Evolutionary conservation across 2,329 filamentous ascomycete species (phyloP).

Genomic region (Colletotrichum acutatum): DNA sequence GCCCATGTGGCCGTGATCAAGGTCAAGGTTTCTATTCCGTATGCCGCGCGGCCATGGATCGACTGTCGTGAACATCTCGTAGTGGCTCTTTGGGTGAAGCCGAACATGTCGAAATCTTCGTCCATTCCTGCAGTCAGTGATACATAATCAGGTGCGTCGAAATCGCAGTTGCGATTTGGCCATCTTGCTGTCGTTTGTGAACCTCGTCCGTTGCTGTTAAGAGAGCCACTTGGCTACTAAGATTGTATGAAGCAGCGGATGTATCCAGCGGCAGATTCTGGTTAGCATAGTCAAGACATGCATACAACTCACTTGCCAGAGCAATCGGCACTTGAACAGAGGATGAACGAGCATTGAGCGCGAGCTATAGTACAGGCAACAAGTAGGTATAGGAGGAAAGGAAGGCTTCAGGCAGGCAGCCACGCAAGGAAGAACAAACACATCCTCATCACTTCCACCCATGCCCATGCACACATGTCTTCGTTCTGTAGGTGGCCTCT

Average conservation of each 20-base stretch:
- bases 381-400: conserved; percentile 36
- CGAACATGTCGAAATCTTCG: too few relatives aligned
- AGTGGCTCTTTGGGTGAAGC: not conserved
- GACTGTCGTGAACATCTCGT: not conserved
- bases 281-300: not conserved
- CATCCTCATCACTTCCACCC: conserved; percentile 28
- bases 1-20: not conserved
- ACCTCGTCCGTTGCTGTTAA: not conserved
- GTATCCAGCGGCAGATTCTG: not conserved
- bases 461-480: conserved; percentile 25
- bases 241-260: too few relatives aligned
- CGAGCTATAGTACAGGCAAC: conserved; percentile 36
- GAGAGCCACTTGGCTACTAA: not conserved
- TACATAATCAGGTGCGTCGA: not conserved
- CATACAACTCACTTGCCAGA: not conserved
- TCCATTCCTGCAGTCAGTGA: too few relatives aligned
- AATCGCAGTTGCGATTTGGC: not conserved
- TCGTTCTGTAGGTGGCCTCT: conserved; percentile 22
- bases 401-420: conserved; percentile 30
- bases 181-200: not conserved
- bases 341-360: conserved; percentile 37
- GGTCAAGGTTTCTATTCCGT: not conserved
- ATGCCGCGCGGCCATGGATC: too few relatives aligned
- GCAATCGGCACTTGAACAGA: conserved; percentile 27
- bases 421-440: conserved; percentile 33